Evolutionary conservation across 805 yeast species (phyloP).

Genomic region (Kazachstania kunashirensis): DNA sequence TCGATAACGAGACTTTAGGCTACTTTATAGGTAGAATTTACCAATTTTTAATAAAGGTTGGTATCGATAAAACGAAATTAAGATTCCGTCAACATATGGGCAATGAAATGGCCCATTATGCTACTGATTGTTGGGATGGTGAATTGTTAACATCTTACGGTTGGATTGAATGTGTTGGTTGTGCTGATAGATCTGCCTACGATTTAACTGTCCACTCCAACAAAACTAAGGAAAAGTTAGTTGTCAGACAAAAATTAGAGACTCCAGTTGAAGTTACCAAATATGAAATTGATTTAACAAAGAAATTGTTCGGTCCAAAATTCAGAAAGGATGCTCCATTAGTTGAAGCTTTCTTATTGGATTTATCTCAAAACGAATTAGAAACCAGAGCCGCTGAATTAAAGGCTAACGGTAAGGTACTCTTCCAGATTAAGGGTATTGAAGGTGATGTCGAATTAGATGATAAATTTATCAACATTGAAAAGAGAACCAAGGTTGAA

Average conservation of each 20-base stretch:
- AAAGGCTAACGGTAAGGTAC: constrained; percentile 48
- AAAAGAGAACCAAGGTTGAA: constrained; percentile 69
- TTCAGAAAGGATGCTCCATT: constrained; percentile 95
- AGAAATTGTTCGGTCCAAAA: constrained; percentile 95
- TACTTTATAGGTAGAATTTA: constrained; percentile 92
- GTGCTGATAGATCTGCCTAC: constrained; percentile 98
- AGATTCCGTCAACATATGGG: constrained; percentile 98
- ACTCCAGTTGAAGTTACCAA: constrained; percentile 76
- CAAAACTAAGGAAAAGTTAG: constrained; percentile 87
- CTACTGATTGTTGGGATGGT: constrained; percentile 99
- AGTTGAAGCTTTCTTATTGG: constrained; percentile 69
- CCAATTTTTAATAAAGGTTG: constrained; percentile 73
- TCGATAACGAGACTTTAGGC: constrained; percentile 95
- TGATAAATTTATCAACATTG: constrained; percentile 60
- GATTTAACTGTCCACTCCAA: constrained; percentile 93
- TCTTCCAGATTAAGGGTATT: constrained; percentile 57
- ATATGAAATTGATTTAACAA: constrained; percentile 78
- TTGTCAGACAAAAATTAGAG: constrained; percentile 82
- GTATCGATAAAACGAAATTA: constrained; percentile 73
- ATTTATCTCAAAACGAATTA: constrained; percentile 76
- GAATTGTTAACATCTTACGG: constrained; percentile 93
- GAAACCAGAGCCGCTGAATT: constrained; percentile 69
- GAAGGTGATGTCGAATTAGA: constrained; percentile 63
- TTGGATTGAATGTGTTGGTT: constrained; percentile 99
- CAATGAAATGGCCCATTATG: constrained; percentile 99